These are phyloP conservation scores for Yarrowia hollandica DNA, from an alignment of 805 yeast genomes.

Conservation along the genomic window DNA sequence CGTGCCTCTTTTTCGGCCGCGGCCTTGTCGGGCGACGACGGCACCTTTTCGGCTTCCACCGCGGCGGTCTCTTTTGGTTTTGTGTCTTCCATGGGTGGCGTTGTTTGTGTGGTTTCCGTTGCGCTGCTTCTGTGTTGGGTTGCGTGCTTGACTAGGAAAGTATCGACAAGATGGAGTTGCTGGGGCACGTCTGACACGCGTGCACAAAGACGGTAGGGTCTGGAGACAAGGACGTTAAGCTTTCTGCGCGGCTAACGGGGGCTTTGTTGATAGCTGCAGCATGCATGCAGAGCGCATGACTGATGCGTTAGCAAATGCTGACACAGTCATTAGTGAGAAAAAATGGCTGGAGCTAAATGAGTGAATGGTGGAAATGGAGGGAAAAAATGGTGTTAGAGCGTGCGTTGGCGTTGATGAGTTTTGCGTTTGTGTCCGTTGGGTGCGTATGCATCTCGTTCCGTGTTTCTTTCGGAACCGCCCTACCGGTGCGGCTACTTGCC, in stretches of 20 bases:
- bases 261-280: constrained; percentile 1
- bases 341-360: too few species aligned
- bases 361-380: too few species aligned
- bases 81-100: constrained; percentile 18
- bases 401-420: too few species aligned
- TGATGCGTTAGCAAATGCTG: not conserved
- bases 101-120: too few species aligned
- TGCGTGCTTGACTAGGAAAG: not conserved
- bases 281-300: not conserved
- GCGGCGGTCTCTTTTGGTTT: not conserved
- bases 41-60: constrained; percentile 16
- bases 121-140: too few species aligned
- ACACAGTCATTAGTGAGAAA: not conserved
- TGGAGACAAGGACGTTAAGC: not conserved
- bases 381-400: too few species aligned
- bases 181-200: not conserved
- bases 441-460: too few species aligned
- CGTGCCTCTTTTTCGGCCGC: constrained; percentile 22
- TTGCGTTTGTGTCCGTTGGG: too few species aligned
- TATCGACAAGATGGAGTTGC: not conserved
- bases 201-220: not conserved
- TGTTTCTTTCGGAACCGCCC: too few species aligned
- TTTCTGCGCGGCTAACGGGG: constrained; percentile 1
- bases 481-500: too few species aligned
- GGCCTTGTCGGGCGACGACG: constrained; percentile 7